Percentiles rank a stretch among this genome's conserved stretches.
Conservation (phyloP, 2,329 filamentous ascomycete species). For the Epichloe hybrida region DNA sequence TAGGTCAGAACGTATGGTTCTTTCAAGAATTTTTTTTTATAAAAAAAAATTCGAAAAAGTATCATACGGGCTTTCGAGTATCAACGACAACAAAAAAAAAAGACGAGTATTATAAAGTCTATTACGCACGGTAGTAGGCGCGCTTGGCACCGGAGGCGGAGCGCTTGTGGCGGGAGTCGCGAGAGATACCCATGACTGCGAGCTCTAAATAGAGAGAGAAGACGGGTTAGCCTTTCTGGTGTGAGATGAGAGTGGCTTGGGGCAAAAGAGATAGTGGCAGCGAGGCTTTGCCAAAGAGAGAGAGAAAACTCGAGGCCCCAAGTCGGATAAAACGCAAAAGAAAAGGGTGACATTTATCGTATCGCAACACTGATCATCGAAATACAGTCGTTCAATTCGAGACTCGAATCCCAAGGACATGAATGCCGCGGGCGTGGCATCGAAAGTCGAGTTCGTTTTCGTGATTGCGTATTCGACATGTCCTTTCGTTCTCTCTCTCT, state of each 20-base stretch:
- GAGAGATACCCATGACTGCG: slow-evolving; percentile 98
- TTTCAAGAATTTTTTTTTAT: slow-evolving; percentile 3
- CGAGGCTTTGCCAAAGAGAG: not conserved
- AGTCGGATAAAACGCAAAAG: not conserved
- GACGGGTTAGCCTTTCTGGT: slow-evolving; percentile 9
- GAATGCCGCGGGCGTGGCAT: not conserved
- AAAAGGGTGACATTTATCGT: not conserved
- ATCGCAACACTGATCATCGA: not conserved
- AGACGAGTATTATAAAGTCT: slow-evolving; percentile 6
- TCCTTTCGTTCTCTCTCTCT: not conserved
- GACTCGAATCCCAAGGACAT: not conserved
- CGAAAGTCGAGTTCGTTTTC: not conserved
- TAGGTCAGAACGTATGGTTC: slow-evolving; percentile 60
- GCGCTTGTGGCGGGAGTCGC: slow-evolving; percentile 99
- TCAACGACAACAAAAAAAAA: slow-evolving; percentile 6
- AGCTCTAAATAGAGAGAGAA: slow-evolving; percentile 36
- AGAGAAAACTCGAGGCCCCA: not conserved
- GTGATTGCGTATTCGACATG: not conserved
- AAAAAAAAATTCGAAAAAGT: slow-evolving; percentile 6
- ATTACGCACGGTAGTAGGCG: slow-evolving; percentile 70
- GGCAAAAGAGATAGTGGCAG: not conserved
- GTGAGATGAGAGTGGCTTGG: not conserved
- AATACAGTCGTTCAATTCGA: not conserved
- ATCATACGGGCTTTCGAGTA: slow-evolving; percentile 55
- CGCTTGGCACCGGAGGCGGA: slow-evolving; percentile 98